Evolutionary conservation across 345 rosid genomes (phyloP), one percentile per base, ranked within the genome.

Genomic region (Eucalyptus sp.): DNA sequence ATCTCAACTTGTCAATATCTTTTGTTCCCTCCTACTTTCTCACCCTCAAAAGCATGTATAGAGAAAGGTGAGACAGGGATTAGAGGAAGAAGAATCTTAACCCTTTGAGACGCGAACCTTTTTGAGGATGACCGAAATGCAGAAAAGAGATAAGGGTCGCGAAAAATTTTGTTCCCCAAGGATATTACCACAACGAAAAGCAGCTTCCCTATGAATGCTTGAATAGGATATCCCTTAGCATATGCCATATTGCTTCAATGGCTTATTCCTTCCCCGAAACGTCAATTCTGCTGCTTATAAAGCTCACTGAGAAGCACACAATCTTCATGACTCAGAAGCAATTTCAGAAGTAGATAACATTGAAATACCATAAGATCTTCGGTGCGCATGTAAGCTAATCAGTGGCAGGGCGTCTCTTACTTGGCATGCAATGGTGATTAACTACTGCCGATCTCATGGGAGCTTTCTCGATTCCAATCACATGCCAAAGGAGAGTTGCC

Each of bases 401-500:
- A 91, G 93, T 92, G 12, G 60, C 48, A 91, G 92, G 93, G 94
- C 90, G 31, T 76, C 90, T 93, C 93, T 90, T 37, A 13, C 54
- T 92, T 92, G 94, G 94, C 94, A 91, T 48, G 89, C 66, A 66
- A 89, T 87, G 60, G 80, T 20, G 88, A 84, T 71, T 33, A 48
- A 56, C 6, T 87, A 15, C 52, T 56, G 43, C 12, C 62, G 24
- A 49, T 10, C 37, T 25, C 27, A 24, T 31, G 41, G n/a, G 22
- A 13, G 20, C 27, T 2, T 48, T 44, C 31, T 50, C 50, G n/a
- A 84, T 81, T 88, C 87, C 52, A 68, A 44, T 85, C 18, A 54
- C 90, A 89, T 94, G 95, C 93, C 95, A 94, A 94, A 92, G 93
- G 93, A 93, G 92, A 93, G 94, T 90, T 92, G 92, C 92, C 94